phyloP scores from a whole-genome alignment of 257 asterid genomes.

The Agastache rugosa region DNA sequence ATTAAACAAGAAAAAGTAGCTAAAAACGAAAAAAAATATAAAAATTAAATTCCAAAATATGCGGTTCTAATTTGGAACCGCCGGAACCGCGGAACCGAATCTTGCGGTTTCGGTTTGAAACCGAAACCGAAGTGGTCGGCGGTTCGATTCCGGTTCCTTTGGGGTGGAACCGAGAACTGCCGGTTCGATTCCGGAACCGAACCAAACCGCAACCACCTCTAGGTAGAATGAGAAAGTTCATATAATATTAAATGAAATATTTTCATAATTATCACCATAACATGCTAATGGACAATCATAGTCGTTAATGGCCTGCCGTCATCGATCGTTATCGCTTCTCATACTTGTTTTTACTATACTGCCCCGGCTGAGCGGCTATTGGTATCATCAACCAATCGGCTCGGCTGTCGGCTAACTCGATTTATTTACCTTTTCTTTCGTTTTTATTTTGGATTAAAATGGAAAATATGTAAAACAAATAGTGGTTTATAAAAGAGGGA shows the following conservation, averaged over 20 bases:
- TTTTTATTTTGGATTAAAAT: neutral
- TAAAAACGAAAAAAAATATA: too few relatives aligned
- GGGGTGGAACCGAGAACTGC: too few relatives aligned
- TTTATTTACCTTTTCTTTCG: neutral
- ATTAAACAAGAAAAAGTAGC: too few relatives aligned
- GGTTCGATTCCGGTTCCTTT: too few relatives aligned
- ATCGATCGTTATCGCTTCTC: slow-evolving; percentile 28
- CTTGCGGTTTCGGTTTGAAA: too few relatives aligned
- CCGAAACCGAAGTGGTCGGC: too few relatives aligned
- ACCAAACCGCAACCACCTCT: too few relatives aligned
- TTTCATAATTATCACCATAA: neutral
- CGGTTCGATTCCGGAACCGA: too few relatives aligned
- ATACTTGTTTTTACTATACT: neutral
- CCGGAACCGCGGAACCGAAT: too few relatives aligned
- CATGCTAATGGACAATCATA: slow-evolving; percentile 28
- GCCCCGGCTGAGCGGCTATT: slow-evolving; percentile 16
- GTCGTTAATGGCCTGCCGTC: slow-evolving; percentile 30
- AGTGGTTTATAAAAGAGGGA: slow-evolving; percentile 23
- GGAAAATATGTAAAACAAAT: neutral
- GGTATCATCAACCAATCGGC: slow-evolving; percentile 30
- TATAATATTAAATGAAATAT: neutral
- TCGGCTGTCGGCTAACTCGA: slow-evolving; percentile 25
- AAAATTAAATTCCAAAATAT: too few relatives aligned
- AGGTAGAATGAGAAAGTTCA: neutral
- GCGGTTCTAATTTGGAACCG: too few relatives aligned